These are phyloP conservation scores for Penicillium flavigenum DNA, from an alignment of 495 filamentous ascomycete genomes.

Conservation along the genomic window DNA sequence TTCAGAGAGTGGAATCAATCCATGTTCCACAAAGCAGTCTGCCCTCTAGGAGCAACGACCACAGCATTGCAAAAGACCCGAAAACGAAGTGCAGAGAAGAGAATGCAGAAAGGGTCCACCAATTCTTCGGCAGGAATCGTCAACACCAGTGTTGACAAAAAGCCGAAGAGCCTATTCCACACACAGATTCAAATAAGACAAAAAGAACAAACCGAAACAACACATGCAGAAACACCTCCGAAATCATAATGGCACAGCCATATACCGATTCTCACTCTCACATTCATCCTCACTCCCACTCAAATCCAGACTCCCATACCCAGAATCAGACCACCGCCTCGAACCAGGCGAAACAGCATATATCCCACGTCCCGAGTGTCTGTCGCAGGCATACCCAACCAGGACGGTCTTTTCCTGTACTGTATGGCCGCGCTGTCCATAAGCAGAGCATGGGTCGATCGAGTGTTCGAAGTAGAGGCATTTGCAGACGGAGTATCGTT, in stretches of 20 bases:
- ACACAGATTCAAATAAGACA: neutral
- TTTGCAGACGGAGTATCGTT: slow-evolving; percentile 75
- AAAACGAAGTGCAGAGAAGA: neutral
- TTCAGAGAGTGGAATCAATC: neutral
- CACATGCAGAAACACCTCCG: neutral
- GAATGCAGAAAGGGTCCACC: neutral
- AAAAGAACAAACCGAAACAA: neutral
- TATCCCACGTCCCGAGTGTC: slow-evolving; percentile 48
- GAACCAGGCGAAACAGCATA: slow-evolving; percentile 20
- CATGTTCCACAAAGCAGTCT: neutral
- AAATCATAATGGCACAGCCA: neutral
- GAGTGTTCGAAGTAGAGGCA: slow-evolving; percentile 80
- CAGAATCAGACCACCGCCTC: slow-evolving; percentile 49
- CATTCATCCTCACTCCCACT: neutral
- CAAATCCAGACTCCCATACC: slow-evolving; percentile 33
- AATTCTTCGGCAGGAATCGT: neutral
- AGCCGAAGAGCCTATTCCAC: neutral
- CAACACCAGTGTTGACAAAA: slow-evolving; percentile 7
- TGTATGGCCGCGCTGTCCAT: slow-evolving; percentile 67
- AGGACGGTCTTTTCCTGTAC: slow-evolving; percentile 73
- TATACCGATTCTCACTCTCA: neutral
- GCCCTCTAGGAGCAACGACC: slow-evolving; percentile 5
- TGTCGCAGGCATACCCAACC: slow-evolving; percentile 74
- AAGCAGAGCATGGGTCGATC: slow-evolving; percentile 69
- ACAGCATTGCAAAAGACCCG: neutral